Conservation (phyloP, 257 asterid genomes). For the Schizonepeta tenuifolia region DNA sequence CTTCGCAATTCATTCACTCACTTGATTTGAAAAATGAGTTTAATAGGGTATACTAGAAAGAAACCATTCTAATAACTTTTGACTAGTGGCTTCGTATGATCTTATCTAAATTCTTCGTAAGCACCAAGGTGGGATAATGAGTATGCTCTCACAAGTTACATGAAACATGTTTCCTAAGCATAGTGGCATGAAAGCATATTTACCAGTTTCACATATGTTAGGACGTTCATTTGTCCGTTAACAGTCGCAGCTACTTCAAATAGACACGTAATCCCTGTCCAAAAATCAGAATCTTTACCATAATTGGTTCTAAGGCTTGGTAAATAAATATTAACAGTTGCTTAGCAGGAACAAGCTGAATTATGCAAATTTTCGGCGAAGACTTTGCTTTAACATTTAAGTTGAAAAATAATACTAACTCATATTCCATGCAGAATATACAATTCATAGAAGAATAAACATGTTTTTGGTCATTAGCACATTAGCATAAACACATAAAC, state of each 20-base stretch:
- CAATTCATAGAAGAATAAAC: too few relatives aligned
- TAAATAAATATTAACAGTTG: not conserved
- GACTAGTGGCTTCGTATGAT: not conserved
- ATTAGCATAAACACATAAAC: too few relatives aligned
- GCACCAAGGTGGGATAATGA: not conserved
- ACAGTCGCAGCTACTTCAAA: not conserved
- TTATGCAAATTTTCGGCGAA: not conserved
- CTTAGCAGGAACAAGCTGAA: not conserved
- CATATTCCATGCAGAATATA: too few relatives aligned
- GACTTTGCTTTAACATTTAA: too few relatives aligned
- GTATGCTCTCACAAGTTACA: not conserved
- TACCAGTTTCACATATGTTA: not conserved
- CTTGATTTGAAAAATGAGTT: not conserved
- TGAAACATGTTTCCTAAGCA: not conserved
- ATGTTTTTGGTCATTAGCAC: too few relatives aligned
- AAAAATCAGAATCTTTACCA: not conserved
- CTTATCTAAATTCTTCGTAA: not conserved
- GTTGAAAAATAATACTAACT: too few relatives aligned
- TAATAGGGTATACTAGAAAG: not conserved
- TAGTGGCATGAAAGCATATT: not conserved
- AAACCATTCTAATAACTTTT: not conserved
- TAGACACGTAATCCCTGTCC: not conserved
- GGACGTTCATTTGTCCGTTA: not conserved
- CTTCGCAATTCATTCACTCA: slow-evolving; percentile 3
- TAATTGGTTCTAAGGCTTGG: not conserved